Conservation (phyloP, 1,139 yeast genomes). For the Maudiozyma humilis region DNA sequence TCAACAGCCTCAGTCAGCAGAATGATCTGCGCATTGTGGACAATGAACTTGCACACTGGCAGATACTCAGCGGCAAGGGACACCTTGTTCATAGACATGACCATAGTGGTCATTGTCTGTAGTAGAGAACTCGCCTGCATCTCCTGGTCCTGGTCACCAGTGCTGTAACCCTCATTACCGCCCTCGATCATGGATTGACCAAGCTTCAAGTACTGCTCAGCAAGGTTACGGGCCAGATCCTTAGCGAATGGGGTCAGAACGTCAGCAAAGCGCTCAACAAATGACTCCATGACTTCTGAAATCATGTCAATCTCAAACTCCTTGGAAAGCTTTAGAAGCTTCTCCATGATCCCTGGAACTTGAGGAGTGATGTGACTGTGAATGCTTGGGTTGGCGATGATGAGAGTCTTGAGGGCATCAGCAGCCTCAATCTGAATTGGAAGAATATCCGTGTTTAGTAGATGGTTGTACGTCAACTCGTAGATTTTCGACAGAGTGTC, state of each 20-base stretch:
- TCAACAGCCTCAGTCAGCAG: slow-evolving; percentile 76
- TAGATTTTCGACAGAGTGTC: slow-evolving; percentile 52
- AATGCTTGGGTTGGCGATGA: slow-evolving; percentile 54
- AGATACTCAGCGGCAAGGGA: slow-evolving; percentile 61
- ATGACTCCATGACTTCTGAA: slow-evolving; percentile 87
- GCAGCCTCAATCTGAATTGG: slow-evolving; percentile 86
- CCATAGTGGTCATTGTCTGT: slow-evolving; percentile 80
- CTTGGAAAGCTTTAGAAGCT: slow-evolving; percentile 65
- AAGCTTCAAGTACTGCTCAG: slow-evolving; percentile 68
- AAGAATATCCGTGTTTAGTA: slow-evolving; percentile 37
- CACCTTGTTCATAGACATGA: slow-evolving; percentile 75
- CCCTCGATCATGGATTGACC: slow-evolving; percentile 58
- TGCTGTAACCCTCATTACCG: slow-evolving; percentile 36
- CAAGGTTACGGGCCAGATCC: slow-evolving; percentile 68
- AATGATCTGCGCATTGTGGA: slow-evolving; percentile 60
- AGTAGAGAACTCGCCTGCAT: slow-evolving; percentile 83
- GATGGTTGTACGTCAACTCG: slow-evolving; percentile 42
- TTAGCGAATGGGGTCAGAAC: slow-evolving; percentile 90
- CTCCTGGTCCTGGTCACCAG: slow-evolving; percentile 61
- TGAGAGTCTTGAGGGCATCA: slow-evolving; percentile 73
- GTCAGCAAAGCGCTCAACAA: slow-evolving; percentile 80
- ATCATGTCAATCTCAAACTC: slow-evolving; percentile 80
- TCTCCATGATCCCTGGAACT: slow-evolving; percentile 77
- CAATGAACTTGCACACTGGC: slow-evolving; percentile 64
- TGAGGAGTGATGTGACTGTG: slow-evolving; percentile 59